phyloP scores from a whole-genome alignment of 2,329 filamentous ascomycete species.

The Sporothrix euskadiensis region DNA sequence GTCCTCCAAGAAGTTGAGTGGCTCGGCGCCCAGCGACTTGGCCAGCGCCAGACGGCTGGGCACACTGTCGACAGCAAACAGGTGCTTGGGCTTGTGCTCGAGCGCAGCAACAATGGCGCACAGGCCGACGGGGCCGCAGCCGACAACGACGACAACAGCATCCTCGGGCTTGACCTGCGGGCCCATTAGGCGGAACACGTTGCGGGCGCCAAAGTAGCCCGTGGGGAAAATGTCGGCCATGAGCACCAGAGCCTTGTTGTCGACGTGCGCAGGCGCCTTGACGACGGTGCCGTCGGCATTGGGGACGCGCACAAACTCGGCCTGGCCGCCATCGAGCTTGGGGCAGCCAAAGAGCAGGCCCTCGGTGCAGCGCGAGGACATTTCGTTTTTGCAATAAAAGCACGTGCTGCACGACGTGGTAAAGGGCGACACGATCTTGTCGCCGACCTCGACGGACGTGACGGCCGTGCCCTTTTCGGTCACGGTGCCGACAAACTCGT shows the following conservation, averaged over 20 bases:
- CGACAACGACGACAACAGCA: conserved; percentile 74
- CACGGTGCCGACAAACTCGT: conserved; percentile 82
- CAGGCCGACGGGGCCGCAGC: conserved; percentile 82
- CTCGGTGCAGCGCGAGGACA: conserved; percentile 74
- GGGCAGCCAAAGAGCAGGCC: conserved; percentile 69
- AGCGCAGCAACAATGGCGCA: conserved; percentile 78
- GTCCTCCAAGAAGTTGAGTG: conserved; percentile 76
- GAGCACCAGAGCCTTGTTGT: conserved; percentile 73
- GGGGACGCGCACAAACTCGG: conserved; percentile 79
- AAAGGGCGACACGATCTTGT: conserved; percentile 80
- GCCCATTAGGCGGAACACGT: conserved; percentile 67
- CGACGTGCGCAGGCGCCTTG: conserved; percentile 69
- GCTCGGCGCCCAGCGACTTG: conserved; percentile 72
- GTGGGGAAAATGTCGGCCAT: conserved; percentile 95
- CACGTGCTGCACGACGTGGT: conserved; percentile 76
- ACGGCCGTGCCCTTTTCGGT: conserved; percentile 68
- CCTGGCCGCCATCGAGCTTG: conserved; percentile 73
- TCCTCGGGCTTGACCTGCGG: conserved; percentile 58
- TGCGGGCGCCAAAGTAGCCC: conserved; percentile 79
- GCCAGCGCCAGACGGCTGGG: conserved; percentile 73
- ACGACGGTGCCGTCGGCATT: conserved; percentile 78
- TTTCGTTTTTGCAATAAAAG: conserved; percentile 80
- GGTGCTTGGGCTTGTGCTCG: conserved; percentile 71
- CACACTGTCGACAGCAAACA: conserved; percentile 79
- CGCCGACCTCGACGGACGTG: conserved; percentile 68